Evolutionary conservation across 345 rosid genomes (phyloP).

Genomic region (Anacardium occidentale): DNA sequence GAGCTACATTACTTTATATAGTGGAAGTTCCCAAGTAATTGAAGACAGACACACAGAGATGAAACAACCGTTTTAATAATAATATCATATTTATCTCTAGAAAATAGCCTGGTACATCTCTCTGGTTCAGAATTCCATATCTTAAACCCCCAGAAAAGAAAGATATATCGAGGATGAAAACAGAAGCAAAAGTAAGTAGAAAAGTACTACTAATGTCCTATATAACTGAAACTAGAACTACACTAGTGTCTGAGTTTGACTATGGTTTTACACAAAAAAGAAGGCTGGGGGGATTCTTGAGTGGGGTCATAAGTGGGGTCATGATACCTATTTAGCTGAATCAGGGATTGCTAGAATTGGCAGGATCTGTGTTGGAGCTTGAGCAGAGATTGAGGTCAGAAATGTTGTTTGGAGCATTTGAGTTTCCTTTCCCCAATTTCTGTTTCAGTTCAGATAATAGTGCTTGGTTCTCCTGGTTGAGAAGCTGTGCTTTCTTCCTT

Average conservation of each 20-base stretch:
- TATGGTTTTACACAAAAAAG: conserved; percentile 37
- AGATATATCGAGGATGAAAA: conserved; percentile 43
- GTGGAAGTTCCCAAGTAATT: background rate
- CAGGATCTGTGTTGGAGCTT: conserved; percentile 33
- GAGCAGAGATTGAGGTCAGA: conserved; percentile 52
- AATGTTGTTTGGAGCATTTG: conserved; percentile 30
- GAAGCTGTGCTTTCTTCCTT: conserved; percentile 96
- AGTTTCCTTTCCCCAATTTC: conserved; percentile 49
- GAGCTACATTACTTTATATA: background rate
- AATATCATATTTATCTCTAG: conserved; percentile 35
- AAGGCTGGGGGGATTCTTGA: conserved; percentile 13
- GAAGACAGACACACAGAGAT: background rate
- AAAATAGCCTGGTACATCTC: conserved; percentile 38
- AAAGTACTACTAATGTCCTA: conserved; percentile 46
- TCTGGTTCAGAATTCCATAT: conserved; percentile 46
- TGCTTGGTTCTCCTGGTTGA: conserved; percentile 96
- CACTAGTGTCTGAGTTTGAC: conserved; percentile 23
- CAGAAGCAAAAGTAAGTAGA: conserved; percentile 44
- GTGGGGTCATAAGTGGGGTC: conserved; percentile 46
- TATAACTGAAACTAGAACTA: conserved; percentile 39
- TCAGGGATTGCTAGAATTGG: conserved; percentile 51
- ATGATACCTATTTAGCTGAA: conserved; percentile 23
- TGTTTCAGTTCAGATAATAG: conserved; percentile 83
- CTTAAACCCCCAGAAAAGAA: conserved; percentile 32
- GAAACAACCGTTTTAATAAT: conserved; percentile 15